These are phyloP conservation scores for Xylariomycetidae sp. DNA, from an alignment of 2,329 filamentous ascomycete species.

Conservation along the genomic window DNA sequence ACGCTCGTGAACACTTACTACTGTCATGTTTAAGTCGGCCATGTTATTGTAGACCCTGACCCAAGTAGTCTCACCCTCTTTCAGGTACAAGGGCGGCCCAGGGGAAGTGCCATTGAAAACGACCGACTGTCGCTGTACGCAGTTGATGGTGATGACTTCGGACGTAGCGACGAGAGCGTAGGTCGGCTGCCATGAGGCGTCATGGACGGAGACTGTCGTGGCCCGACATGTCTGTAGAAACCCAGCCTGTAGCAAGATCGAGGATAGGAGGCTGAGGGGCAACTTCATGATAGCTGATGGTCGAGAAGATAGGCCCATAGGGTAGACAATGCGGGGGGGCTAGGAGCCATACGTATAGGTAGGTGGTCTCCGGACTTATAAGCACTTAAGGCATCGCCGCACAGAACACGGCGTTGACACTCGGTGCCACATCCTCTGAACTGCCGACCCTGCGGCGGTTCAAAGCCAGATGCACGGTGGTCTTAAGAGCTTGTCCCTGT, in stretches of 20 bases:
- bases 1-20: slow-evolving; percentile 36
- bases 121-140: slow-evolving; percentile 38
- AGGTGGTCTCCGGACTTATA: too few species aligned
- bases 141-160: slow-evolving; percentile 37
- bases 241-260: slow-evolving; percentile 13
- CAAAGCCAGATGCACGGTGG: too few species aligned
- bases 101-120: slow-evolving; percentile 48
- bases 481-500: too few species aligned
- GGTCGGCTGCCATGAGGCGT: slow-evolving; percentile 23
- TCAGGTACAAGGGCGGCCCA: slow-evolving; percentile 42
- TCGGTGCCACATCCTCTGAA: too few species aligned
- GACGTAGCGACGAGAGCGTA: slow-evolving; percentile 23
- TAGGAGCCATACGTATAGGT: too few species aligned
- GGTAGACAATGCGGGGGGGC: slow-evolving; percentile 1
- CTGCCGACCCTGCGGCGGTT: too few species aligned
- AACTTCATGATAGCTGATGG: slow-evolving; percentile 17
- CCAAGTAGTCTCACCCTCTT: slow-evolving; percentile 45
- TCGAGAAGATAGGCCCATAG: slow-evolving; percentile 8
- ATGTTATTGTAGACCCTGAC: slow-evolving; percentile 55
- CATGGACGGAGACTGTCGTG: slow-evolving; percentile 17
- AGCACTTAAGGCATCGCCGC: too few species aligned
- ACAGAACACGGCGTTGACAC: too few species aligned
- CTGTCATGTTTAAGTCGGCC: slow-evolving; percentile 43
- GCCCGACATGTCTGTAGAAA: slow-evolving; percentile 17
- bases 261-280: slow-evolving; percentile 14